Conservation (phyloP, 2,329 filamentous ascomycete genomes). For the Massarina eburnea region DNA sequence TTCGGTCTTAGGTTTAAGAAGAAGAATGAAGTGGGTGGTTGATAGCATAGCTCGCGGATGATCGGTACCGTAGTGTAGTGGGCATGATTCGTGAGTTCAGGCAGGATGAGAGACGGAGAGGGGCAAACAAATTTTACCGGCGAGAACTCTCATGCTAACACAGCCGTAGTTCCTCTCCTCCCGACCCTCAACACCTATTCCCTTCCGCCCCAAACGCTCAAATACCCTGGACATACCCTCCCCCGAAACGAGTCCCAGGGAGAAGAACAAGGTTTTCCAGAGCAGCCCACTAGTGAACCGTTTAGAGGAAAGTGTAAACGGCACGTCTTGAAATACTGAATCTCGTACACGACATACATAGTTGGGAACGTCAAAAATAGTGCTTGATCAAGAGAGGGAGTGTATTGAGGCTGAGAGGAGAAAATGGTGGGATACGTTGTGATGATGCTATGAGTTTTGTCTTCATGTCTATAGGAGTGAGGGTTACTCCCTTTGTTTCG, state of each 20-base stretch:
- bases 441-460: too few relatives aligned
- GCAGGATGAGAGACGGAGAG: too few relatives aligned
- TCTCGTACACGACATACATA: too few relatives aligned
- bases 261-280: slow-evolving; percentile 3
- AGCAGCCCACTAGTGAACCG: slow-evolving; percentile 26
- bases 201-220: slow-evolving; percentile 60
- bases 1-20: not conserved
- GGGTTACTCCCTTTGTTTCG: too few relatives aligned
- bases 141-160: not conserved
- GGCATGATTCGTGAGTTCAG: not conserved
- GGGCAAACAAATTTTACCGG: not conserved
- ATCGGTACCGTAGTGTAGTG: too few relatives aligned
- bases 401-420: not conserved
- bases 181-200: slow-evolving; percentile 67
- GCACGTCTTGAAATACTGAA: slow-evolving; percentile 7
- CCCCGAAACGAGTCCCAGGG: slow-evolving; percentile 25
- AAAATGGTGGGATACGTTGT: too few relatives aligned
- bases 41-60: too few relatives aligned
- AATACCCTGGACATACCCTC: slow-evolving; percentile 47
- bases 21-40: not conserved
- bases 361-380: not conserved
- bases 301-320: slow-evolving; percentile 33
- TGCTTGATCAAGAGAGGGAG: not conserved
- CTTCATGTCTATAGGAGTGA: too few relatives aligned
- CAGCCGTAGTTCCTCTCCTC: slow-evolving; percentile 68